phyloP scores from a whole-genome alignment of 1,284 basidiomycete species.

The Trichosporon ovoides region DNA sequence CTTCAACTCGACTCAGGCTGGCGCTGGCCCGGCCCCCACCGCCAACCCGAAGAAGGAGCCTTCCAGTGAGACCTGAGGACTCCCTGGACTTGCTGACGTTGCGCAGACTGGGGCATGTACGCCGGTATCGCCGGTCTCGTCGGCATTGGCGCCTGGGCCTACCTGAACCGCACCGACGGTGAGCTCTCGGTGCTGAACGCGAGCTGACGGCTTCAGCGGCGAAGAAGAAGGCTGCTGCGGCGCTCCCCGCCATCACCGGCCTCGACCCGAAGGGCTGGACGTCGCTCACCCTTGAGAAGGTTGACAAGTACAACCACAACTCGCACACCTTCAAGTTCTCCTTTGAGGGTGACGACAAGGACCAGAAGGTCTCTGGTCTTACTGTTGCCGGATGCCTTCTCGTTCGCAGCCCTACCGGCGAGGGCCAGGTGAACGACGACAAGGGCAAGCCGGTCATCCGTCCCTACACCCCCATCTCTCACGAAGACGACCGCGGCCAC shows the following conservation, averaged over 20 bases:
- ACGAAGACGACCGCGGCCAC: slow-evolving; percentile 65
- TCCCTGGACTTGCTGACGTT: not conserved
- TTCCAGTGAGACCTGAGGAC: not conserved
- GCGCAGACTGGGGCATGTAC: slow-evolving; percentile 17
- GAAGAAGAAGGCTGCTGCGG: slow-evolving; percentile 18
- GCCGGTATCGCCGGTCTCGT: not conserved
- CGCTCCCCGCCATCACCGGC: slow-evolving; percentile 12
- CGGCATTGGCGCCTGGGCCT: slow-evolving; percentile 41
- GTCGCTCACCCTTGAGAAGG: slow-evolving; percentile 67
- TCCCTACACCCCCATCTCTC: slow-evolving; percentile 79
- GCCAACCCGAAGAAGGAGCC: not conserved
- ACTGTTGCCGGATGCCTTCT: slow-evolving; percentile 57
- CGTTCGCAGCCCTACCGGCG: slow-evolving; percentile 51
- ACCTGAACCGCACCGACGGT: slow-evolving; percentile 30
- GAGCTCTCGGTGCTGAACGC: slow-evolving; percentile 1
- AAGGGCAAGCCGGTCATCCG: slow-evolving; percentile 87
- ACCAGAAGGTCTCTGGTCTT: slow-evolving; percentile 59
- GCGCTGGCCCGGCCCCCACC: not conserved
- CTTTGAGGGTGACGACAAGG: slow-evolving; percentile 70
- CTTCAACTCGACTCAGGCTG: slow-evolving; percentile 2
- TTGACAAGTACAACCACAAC: slow-evolving; percentile 91
- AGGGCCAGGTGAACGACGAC: slow-evolving; percentile 54
- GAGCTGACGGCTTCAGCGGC: not conserved
- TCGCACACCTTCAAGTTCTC: slow-evolving; percentile 78
- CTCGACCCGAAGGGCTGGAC: slow-evolving; percentile 43